phyloP scores from a whole-genome alignment of 2,329 filamentous ascomycete genomes.

The Teratosphaeria gauchensis region DNA sequence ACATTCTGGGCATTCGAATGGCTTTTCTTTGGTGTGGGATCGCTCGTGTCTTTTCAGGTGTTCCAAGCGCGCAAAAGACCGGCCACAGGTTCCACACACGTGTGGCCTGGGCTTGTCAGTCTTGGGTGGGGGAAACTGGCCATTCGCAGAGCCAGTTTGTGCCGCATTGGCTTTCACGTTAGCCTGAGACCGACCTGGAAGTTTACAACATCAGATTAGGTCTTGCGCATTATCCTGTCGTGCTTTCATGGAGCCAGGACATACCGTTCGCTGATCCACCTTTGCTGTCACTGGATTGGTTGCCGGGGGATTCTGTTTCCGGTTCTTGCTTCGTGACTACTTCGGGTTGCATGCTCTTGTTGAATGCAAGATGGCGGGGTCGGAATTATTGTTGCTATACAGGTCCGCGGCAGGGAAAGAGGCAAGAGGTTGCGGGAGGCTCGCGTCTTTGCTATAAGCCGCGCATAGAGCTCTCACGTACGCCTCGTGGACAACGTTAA shows the following conservation, averaged over 20 bases:
- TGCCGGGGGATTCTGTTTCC: slow-evolving; percentile 15
- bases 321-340: slow-evolving; percentile 13
- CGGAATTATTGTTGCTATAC: neutral
- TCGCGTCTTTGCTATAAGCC: neutral
- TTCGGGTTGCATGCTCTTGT: slow-evolving; percentile 20
- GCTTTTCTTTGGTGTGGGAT: slow-evolving; percentile 98
- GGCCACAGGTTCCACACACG: slow-evolving; percentile 79
- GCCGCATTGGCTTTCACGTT: slow-evolving; percentile 7
- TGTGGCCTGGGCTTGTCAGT: slow-evolving; percentile 96
- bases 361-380: neutral
- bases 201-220: neutral
- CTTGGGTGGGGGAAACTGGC: slow-evolving; percentile 68
- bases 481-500: neutral
- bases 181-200: slow-evolving; percentile 1
- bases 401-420: neutral
- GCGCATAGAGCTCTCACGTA: neutral
- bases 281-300: neutral
- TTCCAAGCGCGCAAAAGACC: slow-evolving; percentile 89
- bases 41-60: slow-evolving; percentile 95
- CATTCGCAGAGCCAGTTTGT: slow-evolving; percentile 13
- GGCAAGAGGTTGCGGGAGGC: neutral
- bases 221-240: neutral
- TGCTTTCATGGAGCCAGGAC: neutral
- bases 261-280: neutral
- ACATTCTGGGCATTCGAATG: slow-evolving; percentile 94